Evolutionary conservation across 2,329 filamentous ascomycete species (phyloP).

Genomic region (Pestalotiopsis sp.): DNA sequence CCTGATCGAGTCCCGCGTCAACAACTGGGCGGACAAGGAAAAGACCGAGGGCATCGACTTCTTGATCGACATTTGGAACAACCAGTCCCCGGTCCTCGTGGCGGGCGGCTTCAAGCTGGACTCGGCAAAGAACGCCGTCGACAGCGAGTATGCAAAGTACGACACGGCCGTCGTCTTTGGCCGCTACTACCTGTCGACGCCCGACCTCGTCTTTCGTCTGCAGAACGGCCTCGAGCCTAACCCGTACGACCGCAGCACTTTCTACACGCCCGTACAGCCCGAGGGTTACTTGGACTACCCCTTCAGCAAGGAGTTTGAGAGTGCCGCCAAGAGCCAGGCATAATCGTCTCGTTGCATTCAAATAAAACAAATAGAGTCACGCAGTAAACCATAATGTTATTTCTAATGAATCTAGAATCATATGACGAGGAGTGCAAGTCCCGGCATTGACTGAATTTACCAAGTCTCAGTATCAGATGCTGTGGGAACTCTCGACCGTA

Average conservation of each 20-base stretch:
- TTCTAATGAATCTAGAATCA: no score
- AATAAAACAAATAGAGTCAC: not conserved
- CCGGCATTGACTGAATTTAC: no score
- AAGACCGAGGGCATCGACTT: conserved; percentile 29
- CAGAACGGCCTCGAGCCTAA: conserved; percentile 42
- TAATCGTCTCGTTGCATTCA: not conserved
- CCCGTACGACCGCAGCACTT: conserved; percentile 46
- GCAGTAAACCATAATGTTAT: no score
- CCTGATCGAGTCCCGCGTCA: conserved; percentile 54
- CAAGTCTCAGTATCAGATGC: no score
- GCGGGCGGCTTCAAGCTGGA: conserved; percentile 47
- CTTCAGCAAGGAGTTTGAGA: conserved; percentile 27
- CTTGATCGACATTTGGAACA: conserved; percentile 13
- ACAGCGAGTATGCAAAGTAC: conserved; percentile 42
- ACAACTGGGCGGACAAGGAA: conserved; percentile 17
- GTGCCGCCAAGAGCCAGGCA: not conserved
- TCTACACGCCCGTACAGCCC: conserved; percentile 36
- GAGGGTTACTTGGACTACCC: conserved; percentile 41
- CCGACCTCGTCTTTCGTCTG: conserved; percentile 48
- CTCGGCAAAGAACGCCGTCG: conserved; percentile 39
- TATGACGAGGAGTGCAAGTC: no score
- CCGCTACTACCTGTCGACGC: conserved; percentile 49
- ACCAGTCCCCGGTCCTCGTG: conserved; percentile 45
- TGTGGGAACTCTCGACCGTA: no score
- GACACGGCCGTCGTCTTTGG: conserved; percentile 51